Evolutionary conservation across 805 yeast species (phyloP), one percentile per base, ranked within the genome.

Genomic region (Sungouiozyma intestinalis): DNA sequence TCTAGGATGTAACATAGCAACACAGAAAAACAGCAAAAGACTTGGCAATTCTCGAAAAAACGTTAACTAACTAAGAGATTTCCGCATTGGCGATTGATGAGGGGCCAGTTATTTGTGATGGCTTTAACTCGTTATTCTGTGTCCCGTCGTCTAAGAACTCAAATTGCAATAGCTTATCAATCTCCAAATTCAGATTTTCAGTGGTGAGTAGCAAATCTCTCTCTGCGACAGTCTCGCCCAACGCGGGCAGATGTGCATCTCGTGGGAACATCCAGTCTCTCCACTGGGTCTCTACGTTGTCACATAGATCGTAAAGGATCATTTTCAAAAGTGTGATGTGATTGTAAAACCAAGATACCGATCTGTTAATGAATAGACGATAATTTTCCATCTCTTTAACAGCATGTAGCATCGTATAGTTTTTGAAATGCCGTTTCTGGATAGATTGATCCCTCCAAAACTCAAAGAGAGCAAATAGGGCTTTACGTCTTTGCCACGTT

Each of bases 311-410:
- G 41, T 55, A 61, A 14, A 61, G 45, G 18, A 60, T 58, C 63
- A 61, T 60, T 43, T 60, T 61, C 20, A 61, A 49, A 31, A 61
- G 42, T 0, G 65, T 61, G 19, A 61, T 60, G 44, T 61, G 65
- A 43, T 61, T 61, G 41, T 61, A 61, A 35, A 61, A 61, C 65
- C 65, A 61, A 3, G 65, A 61, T 2, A 61, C 65, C 1, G 65
- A 61, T 42, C 64, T 48, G 40, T 57, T 58, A 33, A 61, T 58
- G 42, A 61, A 60, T 3, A 60, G 51, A 40, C 65, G 49, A 38
- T 61, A 61, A 41, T 58, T 58, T 48, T 61, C 65, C 63, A 61
- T 57, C 40, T 61, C 65, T 41, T 58, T 60, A 4, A 60, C 60
- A n/a, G 63, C 60, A 47, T 61, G 65, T 37, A 58, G 38, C 33